Conservation (phyloP, 2,329 filamentous ascomycete genomes). For the Amylocarpus encephaloides region DNA sequence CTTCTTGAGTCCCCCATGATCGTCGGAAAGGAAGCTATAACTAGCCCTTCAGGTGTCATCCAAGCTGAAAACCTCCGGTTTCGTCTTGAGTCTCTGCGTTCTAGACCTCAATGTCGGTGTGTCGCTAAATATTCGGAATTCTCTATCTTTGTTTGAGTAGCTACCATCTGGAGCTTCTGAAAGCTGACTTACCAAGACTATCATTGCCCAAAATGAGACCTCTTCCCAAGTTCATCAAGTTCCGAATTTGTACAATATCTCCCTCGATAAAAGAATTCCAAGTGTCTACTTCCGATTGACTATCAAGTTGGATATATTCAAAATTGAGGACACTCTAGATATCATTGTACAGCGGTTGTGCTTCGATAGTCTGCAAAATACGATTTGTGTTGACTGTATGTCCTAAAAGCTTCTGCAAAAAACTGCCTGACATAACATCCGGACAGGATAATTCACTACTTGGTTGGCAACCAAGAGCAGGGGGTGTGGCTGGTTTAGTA, state of each 20-base stretch:
- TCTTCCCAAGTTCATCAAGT: slow-evolving; percentile 14
- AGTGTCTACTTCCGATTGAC: not conserved
- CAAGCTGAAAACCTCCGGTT: slow-evolving; percentile 7
- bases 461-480: too few relatives aligned
- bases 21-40: slow-evolving; percentile 10
- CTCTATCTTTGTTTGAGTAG: slow-evolving; percentile 5
- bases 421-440: too few relatives aligned
- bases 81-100: slow-evolving; percentile 1
- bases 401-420: too few relatives aligned
- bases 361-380: too few relatives aligned
- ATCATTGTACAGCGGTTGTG: too few relatives aligned
- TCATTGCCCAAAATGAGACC: not conserved
- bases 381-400: slow-evolving; percentile 4
- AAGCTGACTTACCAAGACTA: slow-evolving; percentile 1
- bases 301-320: not conserved
- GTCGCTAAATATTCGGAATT: slow-evolving; percentile 3
- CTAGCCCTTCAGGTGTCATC: slow-evolving; percentile 10
- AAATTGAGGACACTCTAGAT: too few relatives aligned
- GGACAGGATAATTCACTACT: too few relatives aligned
- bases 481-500: slow-evolving; percentile 10
- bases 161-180: not conserved
- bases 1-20: not conserved
- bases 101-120: not conserved
- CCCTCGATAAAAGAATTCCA: slow-evolving; percentile 8
- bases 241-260: slow-evolving; percentile 11